Base-by-base conservation (phyloP, 495 filamentous ascomycete genomes). In the Glutinoglossum americanum region DNA sequence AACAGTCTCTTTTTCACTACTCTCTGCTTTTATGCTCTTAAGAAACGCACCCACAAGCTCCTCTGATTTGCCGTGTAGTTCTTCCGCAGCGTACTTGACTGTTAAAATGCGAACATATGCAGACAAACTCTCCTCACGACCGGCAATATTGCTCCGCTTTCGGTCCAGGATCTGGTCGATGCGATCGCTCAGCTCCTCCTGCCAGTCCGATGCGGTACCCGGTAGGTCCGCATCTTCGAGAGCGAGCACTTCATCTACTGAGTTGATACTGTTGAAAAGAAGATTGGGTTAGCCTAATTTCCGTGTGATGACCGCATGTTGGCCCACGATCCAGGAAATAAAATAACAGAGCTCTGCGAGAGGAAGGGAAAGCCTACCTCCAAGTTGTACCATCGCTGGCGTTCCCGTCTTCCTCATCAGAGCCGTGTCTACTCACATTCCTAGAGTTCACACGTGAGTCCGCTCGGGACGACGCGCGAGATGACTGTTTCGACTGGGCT, bases 151-250 rank as follows among this genome's bases (percentile, higher is more conserved):
- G 66, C 80, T 86, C 57, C 84, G 79, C 73, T 95, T 98, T 61
- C 87, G 81, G 62, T 95, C 86, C 25, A 87, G 71, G 23, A 96
- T 81, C 64, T 90, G 85, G 56, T 84, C 74, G 53, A 95, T 80
- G n/a, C 80, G 77, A 62, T 84, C 79, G 15, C 69, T 71, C 0
- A 95, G 72, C 58, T 81, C 80, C 21, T 82, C 73, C 26, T 77
- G 74, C 83, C 84, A 87, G 32, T 70, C 70, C 57, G 78, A 69
- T 15, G 76, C 71, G 41, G 77, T 68, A 30, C 71, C 72, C n/a
- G 56, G 41, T 8, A 54, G 27, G 3, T 59, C 49, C n/a, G 44
- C 9, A 10, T 60, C 59, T 15, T 58, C 59, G 7, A 28, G 37
- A 39, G 55, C 23, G 13, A 60, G 59, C n/a, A 60, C 54, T 21